Evolutionary conservation across 345 rosid species (phyloP), one percentile per base, ranked within the genome.

Genomic region (Populus ilicifolia): DNA sequence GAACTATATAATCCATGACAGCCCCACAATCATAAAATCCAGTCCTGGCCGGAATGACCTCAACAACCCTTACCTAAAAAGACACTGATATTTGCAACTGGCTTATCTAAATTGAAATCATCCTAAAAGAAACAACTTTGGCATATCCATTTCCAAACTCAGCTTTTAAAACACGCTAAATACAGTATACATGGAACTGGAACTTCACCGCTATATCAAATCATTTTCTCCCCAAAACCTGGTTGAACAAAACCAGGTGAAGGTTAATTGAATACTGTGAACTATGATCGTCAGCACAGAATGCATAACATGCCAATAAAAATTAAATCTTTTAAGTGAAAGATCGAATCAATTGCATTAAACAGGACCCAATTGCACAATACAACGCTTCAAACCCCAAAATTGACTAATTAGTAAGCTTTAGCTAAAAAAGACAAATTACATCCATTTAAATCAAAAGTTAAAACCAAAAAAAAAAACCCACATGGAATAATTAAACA

Each of bases 21-120:
- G n/a, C 16, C 21, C 69, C 81, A 50, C 68, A 67, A 67, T 63
- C 72, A 81, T 70, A 70, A 14, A 83, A 30, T 50, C 64, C 67
- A 73, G 36, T 41, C 59, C 69, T 74, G 71, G 44, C 52, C 27
- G 64, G 44, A 78, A 66, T 38, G n/a, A 79, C 61, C 72, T 73
- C 61, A 69, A 36, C 76, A 71, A 75, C 29, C 75, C 75, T 72
- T 66, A 77, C 39, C 77, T 65, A 18, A 23, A 48, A 39, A 29
- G 69, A 39, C 23, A 76, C 23, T 66, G 62, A 68, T 70, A 73
- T 77, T 82, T 61, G 61, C 65, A 67, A 63, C 71, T 44, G 18
- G 61, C 70, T 63, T 54, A 67, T 39, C 75, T 52, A 54, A 70
- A 72, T 11, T 76, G 48, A 35, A 74, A 20, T 52, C 64, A n/a